A percentile compares a stretch with the other conserved stretches of the same genome.
phyloP scores from a whole-genome alignment of 306 rosid species.

The Cyclanthera cordifolia region DNA sequence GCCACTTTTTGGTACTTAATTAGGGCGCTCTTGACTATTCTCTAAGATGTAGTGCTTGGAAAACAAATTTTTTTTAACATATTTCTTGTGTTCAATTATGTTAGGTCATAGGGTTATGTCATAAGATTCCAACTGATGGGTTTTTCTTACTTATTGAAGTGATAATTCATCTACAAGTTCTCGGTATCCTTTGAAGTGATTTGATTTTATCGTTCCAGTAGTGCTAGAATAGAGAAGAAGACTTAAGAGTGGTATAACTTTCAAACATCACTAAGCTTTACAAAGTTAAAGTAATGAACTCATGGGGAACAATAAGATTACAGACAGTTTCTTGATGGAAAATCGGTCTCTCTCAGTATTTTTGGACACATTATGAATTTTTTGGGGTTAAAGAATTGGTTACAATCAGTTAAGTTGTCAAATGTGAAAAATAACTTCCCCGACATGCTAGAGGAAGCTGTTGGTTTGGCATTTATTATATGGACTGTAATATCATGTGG shows the following conservation, averaged over 20 bases:
- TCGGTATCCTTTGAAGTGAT: background rate
- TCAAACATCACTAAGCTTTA: background rate
- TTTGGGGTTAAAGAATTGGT: background rate
- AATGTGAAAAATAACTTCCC: background rate
- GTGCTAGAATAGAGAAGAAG: background rate
- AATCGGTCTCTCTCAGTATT: background rate
- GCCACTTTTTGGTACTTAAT: too few species aligned
- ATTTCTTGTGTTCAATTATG: background rate
- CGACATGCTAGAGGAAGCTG: constrained; percentile 3
- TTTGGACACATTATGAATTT: background rate
- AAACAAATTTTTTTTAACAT: background rate
- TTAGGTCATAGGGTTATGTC: too few species aligned
- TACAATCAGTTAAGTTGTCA: background rate
- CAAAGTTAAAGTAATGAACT: background rate
- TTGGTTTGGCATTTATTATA: background rate
- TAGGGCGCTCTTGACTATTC: too few species aligned
- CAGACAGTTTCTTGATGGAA: background rate
- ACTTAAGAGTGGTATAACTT: background rate
- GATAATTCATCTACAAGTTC: background rate
- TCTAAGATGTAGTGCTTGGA: background rate
- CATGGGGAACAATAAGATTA: background rate
- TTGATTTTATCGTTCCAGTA: background rate
- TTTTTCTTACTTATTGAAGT: background rate
- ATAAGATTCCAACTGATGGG: background rate
- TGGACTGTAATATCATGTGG: background rate